Base-by-base conservation (phyloP, 805 yeast genomes). In the Kodamaea leandrae region DNA sequence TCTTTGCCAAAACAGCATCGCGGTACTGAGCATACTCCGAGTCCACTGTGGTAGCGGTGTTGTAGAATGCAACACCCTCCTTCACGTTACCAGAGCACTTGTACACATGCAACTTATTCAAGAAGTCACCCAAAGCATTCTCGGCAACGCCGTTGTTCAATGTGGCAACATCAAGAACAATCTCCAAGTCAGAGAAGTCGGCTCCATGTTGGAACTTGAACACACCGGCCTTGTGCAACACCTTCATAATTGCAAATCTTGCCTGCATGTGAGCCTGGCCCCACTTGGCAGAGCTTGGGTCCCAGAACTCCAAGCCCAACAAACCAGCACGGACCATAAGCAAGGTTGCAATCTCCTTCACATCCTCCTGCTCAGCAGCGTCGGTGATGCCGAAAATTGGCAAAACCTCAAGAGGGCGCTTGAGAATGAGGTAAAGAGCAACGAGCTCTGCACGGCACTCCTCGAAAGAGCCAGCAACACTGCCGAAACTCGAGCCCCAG, bases 261-360 rank as follows among this genome's bases (percentile, higher is more conserved):
- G 96, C 96, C 66, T 87, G 95, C 88, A 87, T 86, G 60, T 88
- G 96, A 10, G 96, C 82, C 66, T 88, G 96, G 21, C 96, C 96
- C 96, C 96, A 88, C 64, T 86, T 87, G 44, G 71, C 67, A 20
- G 86, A 74, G 33, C 64, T 63, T 28, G 96, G 96, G 61, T 88
- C 95, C 88, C 95, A 88, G 59, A 75, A 86, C 61, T 88, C 95
- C 56, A 88, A 72, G 6, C 86, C 91, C 25, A 84, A 55, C 37
- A 88, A 68, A 44, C 96, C 96, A 4, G 96, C 96, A 52, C 96
- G 75, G 18, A 88, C 84, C 96, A 88, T 88, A 49, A 78, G 80
- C 48, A 87, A 65, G 50, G 81, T 85, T 12, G 90, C 86, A 30
- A 84, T 72, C 53, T 74, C 77, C 32, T 78, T 71, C 38, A 86